Evolutionary conservation across 1,284 basidiomycete species (phyloP), one percentile per base, ranked within the genome.

Genomic region (Fomitiporia mediterranea): DNA sequence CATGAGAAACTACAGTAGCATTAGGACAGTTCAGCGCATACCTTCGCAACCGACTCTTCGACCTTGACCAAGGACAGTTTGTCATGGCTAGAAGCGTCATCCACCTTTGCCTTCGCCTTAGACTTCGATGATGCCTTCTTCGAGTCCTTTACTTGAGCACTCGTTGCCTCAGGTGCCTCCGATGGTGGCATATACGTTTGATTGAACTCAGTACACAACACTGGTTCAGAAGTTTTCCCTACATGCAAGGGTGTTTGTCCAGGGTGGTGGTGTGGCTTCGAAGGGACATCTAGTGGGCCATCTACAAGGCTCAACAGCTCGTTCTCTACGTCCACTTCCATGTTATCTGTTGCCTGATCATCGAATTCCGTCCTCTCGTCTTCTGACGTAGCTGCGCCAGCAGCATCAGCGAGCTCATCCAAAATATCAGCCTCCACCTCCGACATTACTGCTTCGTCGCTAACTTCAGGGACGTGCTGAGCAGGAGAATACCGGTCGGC

Each of bases 251-350:
- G 28, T 19, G 40, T 42, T 21, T 34, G 40, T 34, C 17, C 46
- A 47, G 37, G 38, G 13, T 40, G 23, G 25, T 50, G 21, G 27
- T 47, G 27, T 3, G 38, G 28, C 7, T 47, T 57, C 3, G 47
- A 28, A 17, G 55, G 47, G 6, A 57, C 56, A 2, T 60, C 61
- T 17, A 63, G 61, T 27, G 68, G 68, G 60, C 82, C 83, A 61
- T 81, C 83, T 40, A 89, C 69, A 19, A 88, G 70, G 63, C 83
- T 84, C 58, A 88, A 72, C 48, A 88, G 67, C 68, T 88, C 86
- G 59, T 85, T 81, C 51, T 89, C 86, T 1, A 89, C 80, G 56
- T 89, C 86, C 37, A 79, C 75, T 61, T 79, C 75, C 72, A 76
- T 69, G 32, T 64, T 65, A 34, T 66, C 57, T 1, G 57, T 54